Evolutionary conservation across 495 filamentous ascomycete species (phyloP).

Genomic region (Tuber calosporum): DNA sequence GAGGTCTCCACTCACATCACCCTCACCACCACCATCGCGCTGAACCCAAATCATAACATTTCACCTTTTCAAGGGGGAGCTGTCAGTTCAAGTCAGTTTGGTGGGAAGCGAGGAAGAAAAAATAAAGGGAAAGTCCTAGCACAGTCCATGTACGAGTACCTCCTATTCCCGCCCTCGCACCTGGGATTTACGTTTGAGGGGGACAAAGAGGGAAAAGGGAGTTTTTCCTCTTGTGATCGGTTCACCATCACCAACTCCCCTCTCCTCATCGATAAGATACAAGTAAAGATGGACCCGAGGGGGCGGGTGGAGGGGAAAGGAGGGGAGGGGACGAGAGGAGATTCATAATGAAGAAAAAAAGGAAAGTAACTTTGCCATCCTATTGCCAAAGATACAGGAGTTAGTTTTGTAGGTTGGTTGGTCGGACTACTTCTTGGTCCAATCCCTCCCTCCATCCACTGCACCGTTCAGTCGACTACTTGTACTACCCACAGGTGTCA

Average conservation of each 20-base stretch:
- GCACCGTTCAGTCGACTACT: not conserved
- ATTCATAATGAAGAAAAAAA: too few relatives aligned
- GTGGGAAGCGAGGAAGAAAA: not conserved
- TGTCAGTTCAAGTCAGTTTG: not conserved
- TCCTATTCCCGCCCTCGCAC: not conserved
- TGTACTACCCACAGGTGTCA: not conserved
- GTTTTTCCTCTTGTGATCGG: not conserved
- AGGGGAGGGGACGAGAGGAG: not conserved
- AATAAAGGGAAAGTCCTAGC: not conserved
- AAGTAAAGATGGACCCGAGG: not conserved
- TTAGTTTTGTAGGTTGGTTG: not conserved
- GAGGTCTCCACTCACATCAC: not conserved
- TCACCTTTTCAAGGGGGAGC: not conserved
- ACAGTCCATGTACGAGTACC: not conserved
- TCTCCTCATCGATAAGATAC: not conserved
- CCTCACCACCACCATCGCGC: not conserved
- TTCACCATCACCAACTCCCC: not conserved
- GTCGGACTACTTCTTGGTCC: not conserved
- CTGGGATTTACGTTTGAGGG: not conserved
- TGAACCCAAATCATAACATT: not conserved
- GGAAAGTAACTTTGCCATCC: not conserved
- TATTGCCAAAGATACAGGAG: not conserved
- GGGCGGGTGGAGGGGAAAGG: too few relatives aligned
- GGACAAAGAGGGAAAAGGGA: not conserved
- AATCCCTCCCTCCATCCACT: not conserved